Percentiles rank a stretch among this genome's conserved stretches.
phyloP scores from a whole-genome alignment of 2,329 filamentous ascomycete species.

The Aulographum hederae region DNA sequence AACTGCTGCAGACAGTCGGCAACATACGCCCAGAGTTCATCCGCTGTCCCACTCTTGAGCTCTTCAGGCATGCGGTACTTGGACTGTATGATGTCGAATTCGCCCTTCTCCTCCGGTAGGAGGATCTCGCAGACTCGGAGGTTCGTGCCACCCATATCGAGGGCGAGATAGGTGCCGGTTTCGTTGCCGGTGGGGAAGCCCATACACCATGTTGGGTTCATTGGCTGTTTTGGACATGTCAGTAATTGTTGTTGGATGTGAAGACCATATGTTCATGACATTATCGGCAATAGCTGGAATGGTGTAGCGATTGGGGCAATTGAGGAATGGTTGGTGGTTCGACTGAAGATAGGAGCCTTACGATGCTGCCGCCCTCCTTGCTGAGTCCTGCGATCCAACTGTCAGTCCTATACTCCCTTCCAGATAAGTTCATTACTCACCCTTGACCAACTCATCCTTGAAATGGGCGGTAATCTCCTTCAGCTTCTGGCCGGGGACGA shows the following conservation, averaged over 20 bases:
- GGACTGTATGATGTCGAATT: conserved; percentile 91
- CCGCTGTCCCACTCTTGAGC: conserved; percentile 67
- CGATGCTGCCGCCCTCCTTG: conserved; percentile 81
- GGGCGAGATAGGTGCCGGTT: conserved; percentile 69
- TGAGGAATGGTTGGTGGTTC: background rate
- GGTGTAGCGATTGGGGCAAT: too few relatives aligned
- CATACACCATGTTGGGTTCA: conserved; percentile 98
- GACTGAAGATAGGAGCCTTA: conserved; percentile 29
- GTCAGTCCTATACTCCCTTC: conserved; percentile 1
- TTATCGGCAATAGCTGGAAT: background rate
- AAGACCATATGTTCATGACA: too few relatives aligned
- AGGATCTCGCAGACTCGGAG: conserved; percentile 88
- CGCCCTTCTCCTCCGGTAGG: conserved; percentile 70
- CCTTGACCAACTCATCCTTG: conserved; percentile 70
- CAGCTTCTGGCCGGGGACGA: conserved; percentile 57
- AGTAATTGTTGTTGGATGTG: too few relatives aligned
- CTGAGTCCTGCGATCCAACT: conserved; percentile 48
- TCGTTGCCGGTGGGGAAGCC: conserved; percentile 74
- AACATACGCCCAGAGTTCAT: conserved; percentile 90
- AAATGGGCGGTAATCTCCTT: conserved; percentile 88
- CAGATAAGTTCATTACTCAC: conserved; percentile 28
- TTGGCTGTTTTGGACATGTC: conserved; percentile 51
- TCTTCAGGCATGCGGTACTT: conserved; percentile 94
- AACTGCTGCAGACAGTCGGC: conserved; percentile 88
- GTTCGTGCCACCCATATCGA: conserved; percentile 96